Evolutionary conservation across 371 early-diverging fungal genomes (phyloP).

Genomic region (Aphelidium insulamus): DNA sequence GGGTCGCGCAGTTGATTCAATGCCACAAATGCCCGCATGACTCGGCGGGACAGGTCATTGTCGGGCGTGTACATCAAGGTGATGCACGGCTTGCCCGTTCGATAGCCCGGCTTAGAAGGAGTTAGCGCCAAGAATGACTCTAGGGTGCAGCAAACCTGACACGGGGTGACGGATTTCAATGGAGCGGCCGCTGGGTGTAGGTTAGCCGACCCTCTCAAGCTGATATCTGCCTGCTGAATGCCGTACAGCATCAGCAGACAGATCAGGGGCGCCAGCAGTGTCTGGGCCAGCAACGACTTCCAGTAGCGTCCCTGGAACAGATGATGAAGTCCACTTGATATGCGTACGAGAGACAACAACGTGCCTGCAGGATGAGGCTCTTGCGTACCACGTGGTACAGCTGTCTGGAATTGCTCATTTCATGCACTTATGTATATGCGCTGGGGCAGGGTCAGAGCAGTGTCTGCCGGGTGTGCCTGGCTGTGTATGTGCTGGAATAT

Average conservation of each 20-base stretch:
- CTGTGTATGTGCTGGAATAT: no score
- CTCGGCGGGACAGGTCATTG: conserved; percentile 10
- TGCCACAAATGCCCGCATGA: conserved; percentile 18
- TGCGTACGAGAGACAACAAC: no score
- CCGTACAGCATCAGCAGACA: conserved; percentile 33
- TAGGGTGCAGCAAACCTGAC: conserved; percentile 17
- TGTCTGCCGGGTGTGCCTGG: no score
- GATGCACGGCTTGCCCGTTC: conserved; percentile 21
- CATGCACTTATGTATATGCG: no score
- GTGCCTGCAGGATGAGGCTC: no score
- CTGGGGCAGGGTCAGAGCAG: no score
- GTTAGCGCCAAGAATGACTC: background rate
- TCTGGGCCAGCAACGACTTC: conserved; percentile 31
- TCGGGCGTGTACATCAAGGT: conserved; percentile 36
- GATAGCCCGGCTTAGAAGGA: conserved; percentile 11
- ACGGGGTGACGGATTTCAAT: conserved; percentile 21
- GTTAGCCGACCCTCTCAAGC: conserved; percentile 15
- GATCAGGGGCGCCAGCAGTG: conserved; percentile 30
- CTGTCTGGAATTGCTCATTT: no score
- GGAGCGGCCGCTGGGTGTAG: conserved; percentile 21
- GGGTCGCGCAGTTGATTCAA: conserved; percentile 18
- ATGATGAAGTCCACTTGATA: no score
- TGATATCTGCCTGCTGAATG: conserved; percentile 30
- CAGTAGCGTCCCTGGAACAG: conserved; percentile 15
- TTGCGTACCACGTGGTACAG: no score